Evolutionary conservation across 257 asterid species (phyloP).

Genomic region (Solanum stenotomum): DNA sequence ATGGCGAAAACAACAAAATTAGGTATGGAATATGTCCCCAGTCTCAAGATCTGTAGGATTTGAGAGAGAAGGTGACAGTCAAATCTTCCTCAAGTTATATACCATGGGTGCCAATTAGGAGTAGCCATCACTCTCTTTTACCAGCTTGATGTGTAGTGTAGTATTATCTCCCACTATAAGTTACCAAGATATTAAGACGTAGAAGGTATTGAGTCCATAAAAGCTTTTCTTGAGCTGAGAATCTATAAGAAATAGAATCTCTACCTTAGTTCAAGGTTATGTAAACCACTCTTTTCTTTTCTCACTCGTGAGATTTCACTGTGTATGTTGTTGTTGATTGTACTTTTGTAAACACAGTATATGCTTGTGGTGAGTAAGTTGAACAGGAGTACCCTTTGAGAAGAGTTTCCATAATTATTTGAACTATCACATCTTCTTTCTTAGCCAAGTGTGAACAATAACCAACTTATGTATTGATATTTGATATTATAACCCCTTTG

Average conservation of each 20-base stretch:
- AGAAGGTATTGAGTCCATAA: neutral
- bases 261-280: neutral
- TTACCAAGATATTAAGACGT: neutral
- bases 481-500: neutral
- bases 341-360: neutral
- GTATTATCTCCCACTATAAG: neutral
- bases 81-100: neutral
- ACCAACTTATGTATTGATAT: neutral
- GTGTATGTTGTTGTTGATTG: neutral
- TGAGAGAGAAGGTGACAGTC: neutral
- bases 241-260: neutral
- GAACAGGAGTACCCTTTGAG: neutral
- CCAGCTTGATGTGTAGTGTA: neutral
- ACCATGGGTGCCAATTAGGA: neutral
- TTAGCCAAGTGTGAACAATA: neutral
- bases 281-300: neutral
- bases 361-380: neutral
- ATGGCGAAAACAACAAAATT: neutral
- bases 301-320: neutral
- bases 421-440: neutral
- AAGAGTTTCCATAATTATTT: neutral
- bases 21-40: neutral
- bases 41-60: neutral
- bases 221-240: neutral
- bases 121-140: neutral